These are phyloP conservation scores for Candida krabiensis DNA, from an alignment of 805 yeast genomes.

Conservation along the genomic window DNA sequence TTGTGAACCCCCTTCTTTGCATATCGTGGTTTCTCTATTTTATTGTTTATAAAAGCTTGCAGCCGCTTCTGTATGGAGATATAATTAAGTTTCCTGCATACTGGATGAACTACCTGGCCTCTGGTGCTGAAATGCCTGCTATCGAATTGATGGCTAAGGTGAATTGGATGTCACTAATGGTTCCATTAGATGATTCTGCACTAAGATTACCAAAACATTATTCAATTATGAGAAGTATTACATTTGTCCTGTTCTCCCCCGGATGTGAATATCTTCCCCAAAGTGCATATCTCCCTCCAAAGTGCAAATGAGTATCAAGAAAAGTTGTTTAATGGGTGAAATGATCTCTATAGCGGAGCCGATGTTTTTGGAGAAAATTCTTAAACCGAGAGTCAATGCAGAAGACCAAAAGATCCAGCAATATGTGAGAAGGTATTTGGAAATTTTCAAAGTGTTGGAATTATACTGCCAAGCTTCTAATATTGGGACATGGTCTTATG, in stretches of 20 bases:
- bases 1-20: conserved; percentile 27
- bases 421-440: background rate
- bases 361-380: background rate
- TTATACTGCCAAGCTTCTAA: background rate
- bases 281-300: background rate
- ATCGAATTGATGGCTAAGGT: conserved; percentile 36
- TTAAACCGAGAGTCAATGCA: background rate
- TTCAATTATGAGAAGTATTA: background rate
- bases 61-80: conserved; percentile 32
- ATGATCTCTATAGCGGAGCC: background rate
- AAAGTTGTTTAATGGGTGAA: conserved; percentile 4
- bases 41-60: conserved; percentile 31
- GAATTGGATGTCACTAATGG: conserved; percentile 29
- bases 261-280: conserved; percentile 1
- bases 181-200: background rate
- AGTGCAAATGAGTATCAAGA: background rate
- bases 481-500: background rate
- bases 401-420: background rate
- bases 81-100: conserved; percentile 26
- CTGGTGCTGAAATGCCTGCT: conserved; percentile 35
- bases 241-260: conserved; percentile 8
- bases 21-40: conserved; percentile 39
- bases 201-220: background rate
- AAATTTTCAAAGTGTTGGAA: background rate
- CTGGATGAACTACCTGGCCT: conserved; percentile 39